Percentiles rank a stretch among this genome's conserved stretches.
Evolutionary conservation across 148 eudicot species (phyloP).

Genomic region (Dysphania ambrosioides): DNA sequence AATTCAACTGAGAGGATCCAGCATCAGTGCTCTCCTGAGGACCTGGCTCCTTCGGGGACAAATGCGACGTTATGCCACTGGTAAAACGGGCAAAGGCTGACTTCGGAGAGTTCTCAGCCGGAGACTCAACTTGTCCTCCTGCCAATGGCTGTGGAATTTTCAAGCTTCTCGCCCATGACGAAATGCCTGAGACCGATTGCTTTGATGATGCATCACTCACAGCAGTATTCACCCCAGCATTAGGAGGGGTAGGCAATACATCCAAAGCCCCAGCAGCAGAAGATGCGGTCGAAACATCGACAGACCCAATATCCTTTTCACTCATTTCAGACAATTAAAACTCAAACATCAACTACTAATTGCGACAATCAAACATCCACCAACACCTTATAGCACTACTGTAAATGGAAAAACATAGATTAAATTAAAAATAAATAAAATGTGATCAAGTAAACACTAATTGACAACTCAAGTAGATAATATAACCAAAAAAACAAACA

Average conservation of each 20-base stretch:
- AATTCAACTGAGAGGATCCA: slow-evolving; percentile 57
- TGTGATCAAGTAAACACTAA: neutral
- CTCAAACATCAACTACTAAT: too few species aligned
- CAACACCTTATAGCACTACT: slow-evolving; percentile 11
- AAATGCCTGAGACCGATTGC: slow-evolving; percentile 55
- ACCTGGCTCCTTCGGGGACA: slow-evolving; percentile 70
- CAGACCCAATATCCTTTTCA: slow-evolving; percentile 52
- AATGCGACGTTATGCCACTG: slow-evolving; percentile 62
- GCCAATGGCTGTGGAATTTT: slow-evolving; percentile 58
- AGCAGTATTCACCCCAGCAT: slow-evolving; percentile 32
- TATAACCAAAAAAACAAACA: too few species aligned
- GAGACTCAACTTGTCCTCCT: slow-evolving; percentile 55
- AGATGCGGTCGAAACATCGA: slow-evolving; percentile 36
- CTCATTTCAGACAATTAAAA: slow-evolving; percentile 26
- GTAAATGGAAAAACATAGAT: neutral
- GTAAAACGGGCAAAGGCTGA: slow-evolving; percentile 76
- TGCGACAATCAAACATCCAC: neutral
- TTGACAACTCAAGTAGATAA: too few species aligned
- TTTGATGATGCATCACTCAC: slow-evolving; percentile 48
- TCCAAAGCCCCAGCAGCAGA: slow-evolving; percentile 33
- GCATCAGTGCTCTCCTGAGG: slow-evolving; percentile 53
- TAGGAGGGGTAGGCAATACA: slow-evolving; percentile 32
- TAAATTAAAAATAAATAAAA: neutral
- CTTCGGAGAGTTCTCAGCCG: slow-evolving; percentile 54
- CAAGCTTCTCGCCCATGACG: slow-evolving; percentile 77